Evolutionary conservation across 2,329 filamentous ascomycete species (phyloP), one percentile per base, ranked within the genome.

Genomic region (Fusarium anguioides): DNA sequence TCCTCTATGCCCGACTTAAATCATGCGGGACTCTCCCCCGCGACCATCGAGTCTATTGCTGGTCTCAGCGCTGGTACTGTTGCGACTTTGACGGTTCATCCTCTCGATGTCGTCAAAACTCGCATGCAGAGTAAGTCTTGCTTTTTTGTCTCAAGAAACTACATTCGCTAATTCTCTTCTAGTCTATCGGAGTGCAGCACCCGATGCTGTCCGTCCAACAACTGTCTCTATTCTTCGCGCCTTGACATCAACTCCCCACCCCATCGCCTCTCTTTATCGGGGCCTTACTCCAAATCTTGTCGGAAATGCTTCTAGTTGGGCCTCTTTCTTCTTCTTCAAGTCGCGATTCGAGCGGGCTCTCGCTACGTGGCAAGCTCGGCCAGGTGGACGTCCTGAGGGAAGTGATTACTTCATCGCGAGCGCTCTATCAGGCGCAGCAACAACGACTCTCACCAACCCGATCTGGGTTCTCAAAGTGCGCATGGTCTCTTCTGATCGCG

Each of bases 391-490:
- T 35, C 73, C 75, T 37, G 69, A 84, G 4, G 86, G 88, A 8
- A 82, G 83, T 24, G 93, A 97, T 78, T 97, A 94, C 81, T 95
- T 97, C 76, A 73, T 91, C 44, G 88, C 94, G 6, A 94, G 92
- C 31, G 91, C 82, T n/a, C 74, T 84, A 26, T 82, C 85, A 68
- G 94, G 95, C 27, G 83, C 91, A 18, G 78, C 92, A 37, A 97
- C 94, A 3, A 91, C 94, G 40, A 81, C 92, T 27, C 84, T 95
- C 68, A 98, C 96, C 27, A 98, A 98, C 76, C 96, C 96, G 4
- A 90, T 99, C 72, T 99, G 96, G 96, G 96, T 99, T 4, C 89
- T 99, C 77, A 98, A 98, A 83, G 98, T 95, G 10, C 91, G 96
- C 66, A 98, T 99, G 94, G 84, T 98, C 23, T 93, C 94, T 27